Conservation (phyloP, 805 yeast species). For the Starmerella apis region DNA sequence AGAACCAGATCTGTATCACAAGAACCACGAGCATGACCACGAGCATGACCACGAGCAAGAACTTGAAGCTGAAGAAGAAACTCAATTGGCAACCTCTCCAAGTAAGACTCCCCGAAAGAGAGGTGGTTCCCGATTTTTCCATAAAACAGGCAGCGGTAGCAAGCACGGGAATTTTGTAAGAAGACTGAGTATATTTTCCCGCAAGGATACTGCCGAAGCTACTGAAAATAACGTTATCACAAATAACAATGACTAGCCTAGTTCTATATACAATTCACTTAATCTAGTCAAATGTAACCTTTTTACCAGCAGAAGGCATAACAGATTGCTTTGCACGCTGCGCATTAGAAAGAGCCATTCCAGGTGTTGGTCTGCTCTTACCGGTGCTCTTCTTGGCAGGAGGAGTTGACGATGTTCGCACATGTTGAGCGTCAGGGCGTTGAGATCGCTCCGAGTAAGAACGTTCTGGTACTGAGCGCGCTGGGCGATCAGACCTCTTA, state of each 20-base stretch:
- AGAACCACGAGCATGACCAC: not conserved
- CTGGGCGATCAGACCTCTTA: not conserved
- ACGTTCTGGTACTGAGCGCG: not conserved
- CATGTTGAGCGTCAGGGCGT: not conserved
- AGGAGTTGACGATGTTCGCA: not conserved
- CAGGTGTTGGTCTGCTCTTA: constrained; percentile 37
- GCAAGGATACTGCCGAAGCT: constrained; percentile 9
- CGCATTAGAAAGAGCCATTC: constrained; percentile 78
- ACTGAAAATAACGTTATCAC: not conserved
- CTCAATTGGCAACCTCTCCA: not conserved
- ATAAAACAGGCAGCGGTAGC: constrained; percentile 2
- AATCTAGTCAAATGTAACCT: constrained; percentile 49
- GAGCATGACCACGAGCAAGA: not conserved
- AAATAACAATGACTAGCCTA: not conserved
- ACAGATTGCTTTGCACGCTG: constrained; percentile 83
- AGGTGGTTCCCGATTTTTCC: constrained; percentile 13
- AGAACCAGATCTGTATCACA: not conserved
- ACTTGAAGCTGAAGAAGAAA: not conserved
- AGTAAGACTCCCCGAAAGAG: constrained; percentile 7
- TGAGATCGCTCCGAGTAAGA: not conserved
- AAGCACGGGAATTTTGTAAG: constrained; percentile 16
- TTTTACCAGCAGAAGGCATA: constrained; percentile 84
- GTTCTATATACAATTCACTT: not conserved
- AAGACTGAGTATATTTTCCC: constrained; percentile 13
- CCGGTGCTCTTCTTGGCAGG: constrained; percentile 14